Base-by-base conservation (phyloP, 805 yeast genomes). In the Cyberlindnera mississippiensis region DNA sequence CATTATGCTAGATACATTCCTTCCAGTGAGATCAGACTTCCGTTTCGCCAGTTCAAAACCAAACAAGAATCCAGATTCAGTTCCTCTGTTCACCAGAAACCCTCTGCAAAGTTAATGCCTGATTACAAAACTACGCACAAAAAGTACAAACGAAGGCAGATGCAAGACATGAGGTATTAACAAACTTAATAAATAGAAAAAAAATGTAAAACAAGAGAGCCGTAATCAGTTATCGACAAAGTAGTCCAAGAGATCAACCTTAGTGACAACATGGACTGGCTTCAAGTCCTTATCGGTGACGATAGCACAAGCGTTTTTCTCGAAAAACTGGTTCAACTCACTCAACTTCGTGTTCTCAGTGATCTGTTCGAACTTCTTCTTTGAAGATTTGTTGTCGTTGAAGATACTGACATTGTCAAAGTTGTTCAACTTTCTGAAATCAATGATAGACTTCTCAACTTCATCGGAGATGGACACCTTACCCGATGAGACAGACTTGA, bases 181-280 rank as follows among this genome's bases (percentile, higher is more conserved):
- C n/a, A n/a, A n/a, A n/a, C n/a, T n/a, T n/a, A n/a, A n/a, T n/a
- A n/a, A n/a, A n/a, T n/a, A n/a, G n/a, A n/a, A n/a, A n/a, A n/a
- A n/a, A n/a, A n/a, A n/a, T n/a, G n/a, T n/a, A n/a, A n/a, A n/a
- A n/a, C n/a, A n/a, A n/a, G n/a, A n/a, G n/a, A n/a, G n/a, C n/a
- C n/a, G n/a, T n/a, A n/a, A n/a, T n/a, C n/a, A n/a, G 31, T 52
- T 41, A 9, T 28, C 55, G 26, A 55, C 49, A 28, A 68, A 60
- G 51, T 67, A 70, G 46, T 83, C 75, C 55, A 86, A 71, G 61
- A 86, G 72, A 63, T 86, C 96, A 58, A 86, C 91, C 71, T 86
- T 86, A 46, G 96, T 86, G 44, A 85, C 96, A 45, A 86, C 82
- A 62, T 86, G 91, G 35, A 85, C 72, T 37, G 95, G 93, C 57